Conservation (phyloP, 805 yeast species). For the Kodamaea hsintzibuensis region DNA sequence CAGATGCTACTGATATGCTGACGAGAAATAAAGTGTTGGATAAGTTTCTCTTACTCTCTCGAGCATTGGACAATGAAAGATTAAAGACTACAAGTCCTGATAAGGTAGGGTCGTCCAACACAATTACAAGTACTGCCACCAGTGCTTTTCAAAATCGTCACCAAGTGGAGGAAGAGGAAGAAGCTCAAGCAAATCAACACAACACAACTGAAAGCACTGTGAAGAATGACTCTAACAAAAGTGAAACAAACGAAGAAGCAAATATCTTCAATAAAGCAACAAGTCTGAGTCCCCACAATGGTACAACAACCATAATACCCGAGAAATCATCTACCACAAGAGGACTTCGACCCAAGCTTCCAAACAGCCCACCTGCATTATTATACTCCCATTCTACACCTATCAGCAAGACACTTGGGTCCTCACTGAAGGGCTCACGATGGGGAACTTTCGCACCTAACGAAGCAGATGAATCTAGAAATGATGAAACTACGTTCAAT, state of each 20-base stretch:
- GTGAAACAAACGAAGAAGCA: neutral
- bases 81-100: neutral
- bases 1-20: neutral
- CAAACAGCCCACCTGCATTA: slow-evolving; percentile 9
- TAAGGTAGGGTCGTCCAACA: neutral
- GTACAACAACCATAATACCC: slow-evolving; percentile 10
- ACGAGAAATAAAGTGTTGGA: slow-evolving; percentile 5
- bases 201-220: slow-evolving; percentile 7
- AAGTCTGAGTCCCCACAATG: slow-evolving; percentile 9
- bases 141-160: slow-evolving; percentile 1
- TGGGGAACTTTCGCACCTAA: slow-evolving; percentile 5
- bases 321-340: slow-evolving; percentile 3
- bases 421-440: slow-evolving; percentile 1
- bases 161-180: neutral
- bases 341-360: slow-evolving; percentile 10
- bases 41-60: slow-evolving; percentile 4
- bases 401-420: slow-evolving; percentile 5
- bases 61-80: slow-evolving; percentile 6
- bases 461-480: slow-evolving; percentile 13
- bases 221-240: neutral
- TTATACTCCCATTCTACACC: slow-evolving; percentile 31
- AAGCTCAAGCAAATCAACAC: neutral
- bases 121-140: neutral
- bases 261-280: neutral
- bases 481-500: slow-evolving; percentile 15